These are phyloP conservation scores for Colletotrichum sp. DNA, from an alignment of 2,329 filamentous ascomycete genomes.

Conservation along the genomic window DNA sequence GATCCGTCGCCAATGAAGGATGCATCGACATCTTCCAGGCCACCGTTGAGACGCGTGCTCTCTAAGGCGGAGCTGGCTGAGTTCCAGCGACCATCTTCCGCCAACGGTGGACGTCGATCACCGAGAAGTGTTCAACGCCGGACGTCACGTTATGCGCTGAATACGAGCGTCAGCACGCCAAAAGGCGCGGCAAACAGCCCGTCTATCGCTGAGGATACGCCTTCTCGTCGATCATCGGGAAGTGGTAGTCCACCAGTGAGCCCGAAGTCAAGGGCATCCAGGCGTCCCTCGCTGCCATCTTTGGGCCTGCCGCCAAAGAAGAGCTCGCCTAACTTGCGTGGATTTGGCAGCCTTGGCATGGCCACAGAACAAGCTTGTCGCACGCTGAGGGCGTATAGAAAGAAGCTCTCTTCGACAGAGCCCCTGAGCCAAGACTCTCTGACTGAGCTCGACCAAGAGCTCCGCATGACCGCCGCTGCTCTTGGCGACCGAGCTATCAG, in stretches of 20 bases:
- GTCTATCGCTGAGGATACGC: conserved; percentile 49
- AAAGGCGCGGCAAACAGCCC: conserved; percentile 46
- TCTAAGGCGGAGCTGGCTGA: conserved; percentile 88
- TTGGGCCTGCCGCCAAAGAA: conserved; percentile 54
- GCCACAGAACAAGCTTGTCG: conserved; percentile 70
- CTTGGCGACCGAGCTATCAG: conserved; percentile 62
- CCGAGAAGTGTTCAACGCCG: conserved; percentile 59
- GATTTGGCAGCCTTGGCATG: conserved; percentile 62
- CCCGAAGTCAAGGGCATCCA: conserved; percentile 51
- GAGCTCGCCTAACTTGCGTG: conserved; percentile 52
- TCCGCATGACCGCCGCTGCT: conserved; percentile 67
- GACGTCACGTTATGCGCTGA: conserved; percentile 57
- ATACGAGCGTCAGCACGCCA: conserved; percentile 39
- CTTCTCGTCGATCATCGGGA: conserved; percentile 52
- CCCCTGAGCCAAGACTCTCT: conserved; percentile 62
- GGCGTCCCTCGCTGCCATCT: conserved; percentile 60
- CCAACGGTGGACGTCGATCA: conserved; percentile 55
- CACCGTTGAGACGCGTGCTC: conserved; percentile 82
- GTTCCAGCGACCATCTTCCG: conserved; percentile 64
- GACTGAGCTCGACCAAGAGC: conserved; percentile 68
- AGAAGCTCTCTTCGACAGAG: conserved; percentile 64
- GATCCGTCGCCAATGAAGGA: conserved; percentile 62
- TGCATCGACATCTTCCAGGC: conserved; percentile 59
- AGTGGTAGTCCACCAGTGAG: conserved; percentile 55
- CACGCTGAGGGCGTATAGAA: conserved; percentile 66